Evolutionary conservation across 495 filamentous ascomycete genomes (phyloP), one percentile per base, ranked within the genome.

Genomic region (Aspergillus bridgeri): DNA sequence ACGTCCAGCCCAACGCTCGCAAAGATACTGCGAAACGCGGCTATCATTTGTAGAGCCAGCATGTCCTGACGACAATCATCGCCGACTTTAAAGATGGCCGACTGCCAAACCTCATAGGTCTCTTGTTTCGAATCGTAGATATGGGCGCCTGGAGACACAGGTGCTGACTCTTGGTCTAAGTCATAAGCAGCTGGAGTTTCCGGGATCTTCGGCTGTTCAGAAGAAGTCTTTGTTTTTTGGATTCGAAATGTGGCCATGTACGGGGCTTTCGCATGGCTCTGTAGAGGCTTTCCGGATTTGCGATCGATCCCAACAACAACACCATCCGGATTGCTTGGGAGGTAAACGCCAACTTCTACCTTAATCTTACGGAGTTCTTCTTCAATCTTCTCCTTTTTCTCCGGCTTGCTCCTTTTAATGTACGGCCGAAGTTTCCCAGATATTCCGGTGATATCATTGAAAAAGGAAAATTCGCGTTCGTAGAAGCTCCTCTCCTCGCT

Each of bases 161-260:
- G 43, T 11, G 44, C 25, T 25, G 38, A 33, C 9, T 24, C 19
- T 6, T 23, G 25, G 6, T 33, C 21, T 48, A 13, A 5, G 7
- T 42, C 7, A 38, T 43, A 42, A 45, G 15, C 23, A 20, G 19
- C 45, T 51, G 21, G 66, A 49, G 29, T 56, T 59, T 43, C 61
- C 65, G 43, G 58, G 61, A 56, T 69, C 65, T 25, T 62, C 22
- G 20, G 5, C 3, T 7, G 48, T 55, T 6, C 64, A 76, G 3
- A 38, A 15, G 17, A 9, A 11, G 76, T 75, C 55, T 80, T 83
- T 29, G 83, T 87, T 73, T 95, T 96, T 65, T 91, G 88, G 70
- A 98, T 96, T 23, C 92, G 82, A 79, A 99, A 99, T 2, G 95
- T 98, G 24, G 95, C 95, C 94, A 99, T 96, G 71, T 89, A 99